phyloP scores from a whole-genome alignment of 257 asterid species.

The Orobanche coerulescens region DNA sequence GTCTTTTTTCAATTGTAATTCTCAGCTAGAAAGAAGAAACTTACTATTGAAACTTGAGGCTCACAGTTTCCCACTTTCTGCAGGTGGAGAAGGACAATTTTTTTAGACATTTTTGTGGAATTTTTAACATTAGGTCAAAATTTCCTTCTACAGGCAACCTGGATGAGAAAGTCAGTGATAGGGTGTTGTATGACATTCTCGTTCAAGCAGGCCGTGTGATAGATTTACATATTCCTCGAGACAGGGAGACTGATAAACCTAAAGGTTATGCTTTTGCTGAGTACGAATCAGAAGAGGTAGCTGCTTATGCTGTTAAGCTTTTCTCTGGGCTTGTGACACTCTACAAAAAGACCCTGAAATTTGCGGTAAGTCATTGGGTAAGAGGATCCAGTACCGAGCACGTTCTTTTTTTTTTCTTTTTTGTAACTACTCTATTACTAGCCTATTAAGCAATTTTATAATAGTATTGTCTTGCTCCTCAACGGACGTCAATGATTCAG shows the following conservation, averaged over 20 bases:
- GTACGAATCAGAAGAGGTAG: conserved; percentile 80
- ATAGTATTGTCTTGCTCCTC: conserved; percentile 23
- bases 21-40: neutral
- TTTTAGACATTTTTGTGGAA: neutral
- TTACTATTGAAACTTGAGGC: neutral
- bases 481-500: conserved; percentile 20
- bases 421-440: neutral
- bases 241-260: conserved; percentile 71
- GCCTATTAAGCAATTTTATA: neutral
- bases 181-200: conserved; percentile 88
- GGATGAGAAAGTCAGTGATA: conserved; percentile 76
- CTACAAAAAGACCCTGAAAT: conserved; percentile 63
- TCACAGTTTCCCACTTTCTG: neutral
- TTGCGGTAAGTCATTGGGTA: conserved; percentile 43
- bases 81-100: neutral
- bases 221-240: conserved; percentile 74
- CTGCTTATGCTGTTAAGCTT: conserved; percentile 88
- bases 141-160: conserved; percentile 52
- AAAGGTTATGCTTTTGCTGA: conserved; percentile 91
- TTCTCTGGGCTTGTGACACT: conserved; percentile 83
- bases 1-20: neutral
- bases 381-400: neutral
- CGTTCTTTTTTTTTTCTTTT: neutral
- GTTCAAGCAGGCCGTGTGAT: conserved; percentile 90
- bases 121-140: neutral